Conservation (phyloP, 2,329 filamentous ascomycete genomes). For the Bisporella sp. region DNA sequence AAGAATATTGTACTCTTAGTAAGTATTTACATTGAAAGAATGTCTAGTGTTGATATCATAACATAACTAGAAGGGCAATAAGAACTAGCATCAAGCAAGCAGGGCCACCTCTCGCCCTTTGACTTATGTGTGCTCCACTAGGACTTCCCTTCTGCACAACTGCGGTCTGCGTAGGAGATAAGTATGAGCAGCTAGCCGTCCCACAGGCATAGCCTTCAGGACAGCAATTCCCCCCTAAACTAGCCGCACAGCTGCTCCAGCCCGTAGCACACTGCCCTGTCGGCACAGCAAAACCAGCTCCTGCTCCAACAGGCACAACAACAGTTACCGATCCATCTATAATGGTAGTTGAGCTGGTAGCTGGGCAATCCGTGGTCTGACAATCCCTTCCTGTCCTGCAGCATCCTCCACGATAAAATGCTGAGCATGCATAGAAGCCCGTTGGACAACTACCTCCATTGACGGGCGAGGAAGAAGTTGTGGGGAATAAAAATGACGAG, state of each 20-base stretch:
- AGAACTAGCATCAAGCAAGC: background rate
- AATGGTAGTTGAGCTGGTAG: constrained; percentile 54
- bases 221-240: constrained; percentile 75
- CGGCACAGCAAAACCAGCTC: constrained; percentile 33
- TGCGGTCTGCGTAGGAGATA: constrained; percentile 44
- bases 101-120: background rate
- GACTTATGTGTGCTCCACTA: too few species aligned
- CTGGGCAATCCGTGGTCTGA: constrained; percentile 70
- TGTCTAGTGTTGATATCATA: background rate
- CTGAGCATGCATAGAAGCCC: constrained; percentile 86
- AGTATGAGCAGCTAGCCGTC: constrained; percentile 60
- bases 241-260: constrained; percentile 66
- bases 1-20: too few species aligned
- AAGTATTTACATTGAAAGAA: background rate
- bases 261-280: constrained; percentile 60
- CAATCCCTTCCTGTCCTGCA: constrained; percentile 86
- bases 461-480: constrained; percentile 26
- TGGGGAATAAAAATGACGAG: constrained; percentile 7
- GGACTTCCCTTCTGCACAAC: constrained; percentile 20
- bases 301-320: constrained; percentile 50
- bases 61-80: background rate
- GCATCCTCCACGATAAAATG: constrained; percentile 74
- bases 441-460: constrained; percentile 57
- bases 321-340: constrained; percentile 64
- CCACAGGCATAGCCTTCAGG: constrained; percentile 71